Base-by-base conservation (phyloP, 2,329 filamentous ascomycete species). In the Aspergillus ochraceoroseus region DNA sequence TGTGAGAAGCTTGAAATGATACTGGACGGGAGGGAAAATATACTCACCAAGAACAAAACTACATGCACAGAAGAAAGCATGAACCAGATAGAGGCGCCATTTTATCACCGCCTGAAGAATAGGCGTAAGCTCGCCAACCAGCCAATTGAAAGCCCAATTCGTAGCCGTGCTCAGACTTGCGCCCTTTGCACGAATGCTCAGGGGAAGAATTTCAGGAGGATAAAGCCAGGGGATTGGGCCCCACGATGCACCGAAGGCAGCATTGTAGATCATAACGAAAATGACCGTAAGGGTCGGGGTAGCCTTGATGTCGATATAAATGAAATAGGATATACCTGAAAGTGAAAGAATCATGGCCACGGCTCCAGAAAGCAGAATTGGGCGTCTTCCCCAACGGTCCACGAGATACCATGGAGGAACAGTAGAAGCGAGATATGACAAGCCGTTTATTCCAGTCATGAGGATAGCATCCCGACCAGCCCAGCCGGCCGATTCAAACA, bases 91-190 rank as follows among this genome's bases (percentile, higher is more conserved):
- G 46, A 96, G 72, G 22, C 92, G 80, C 92, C 92, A 98, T 56
- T 84, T 79, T 56, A 98, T 96, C 67, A 76, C 80, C 56, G 92
- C 87, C 64, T 98, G 90, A 44, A 96, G 72, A 39, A 96, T 81
- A 2, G 92, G 92, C 0, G 92, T 98, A 74, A 96, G 79, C 66
- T 94, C 87, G 52, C 92, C 92, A 3, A 96, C 92, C 17, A 96
- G 73, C 85, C 88, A 98, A 68, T 98, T 98, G 68, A 92, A 95
- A 1, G 90, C 88, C 92, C 92, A 98, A 62, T 98, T 98, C 20
- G 89, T 83, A 12, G 92, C 92, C 1, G 92, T 96, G 46, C 90
- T 95, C 62, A 98, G 68, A 75, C 88, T 95, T 38, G 92, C 90
- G 46, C 92, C 92, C 73, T 96, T 96, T 45, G 90, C 94, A 57